Conservation (phyloP, 805 yeast species). For the Candida boleticola region DNA sequence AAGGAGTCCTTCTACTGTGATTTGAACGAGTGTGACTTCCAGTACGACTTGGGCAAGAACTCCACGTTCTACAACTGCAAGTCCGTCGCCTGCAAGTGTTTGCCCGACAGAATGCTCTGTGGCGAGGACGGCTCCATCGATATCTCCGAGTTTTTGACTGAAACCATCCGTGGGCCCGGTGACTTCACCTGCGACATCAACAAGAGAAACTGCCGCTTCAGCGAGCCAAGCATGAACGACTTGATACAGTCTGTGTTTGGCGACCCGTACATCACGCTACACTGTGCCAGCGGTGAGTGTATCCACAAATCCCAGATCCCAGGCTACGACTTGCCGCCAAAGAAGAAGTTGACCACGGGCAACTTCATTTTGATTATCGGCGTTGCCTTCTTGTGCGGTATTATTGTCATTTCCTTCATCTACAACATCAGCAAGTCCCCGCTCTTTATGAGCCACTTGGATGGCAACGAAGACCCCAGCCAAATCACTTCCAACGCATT, state of each 20-base stretch:
- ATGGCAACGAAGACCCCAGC: constrained; percentile 31
- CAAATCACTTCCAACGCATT: constrained; percentile 32
- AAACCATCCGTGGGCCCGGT: constrained; percentile 91
- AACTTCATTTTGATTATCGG: constrained; percentile 48
- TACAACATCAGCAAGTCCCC: constrained; percentile 60
- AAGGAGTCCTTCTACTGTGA: constrained; percentile 90
- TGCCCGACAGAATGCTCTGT: constrained; percentile 90
- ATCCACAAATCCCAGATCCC: constrained; percentile 90
- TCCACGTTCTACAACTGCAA: constrained; percentile 77
- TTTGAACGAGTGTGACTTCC: constrained; percentile 66
- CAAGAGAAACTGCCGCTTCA: constrained; percentile 65
- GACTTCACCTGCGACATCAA: constrained; percentile 77
- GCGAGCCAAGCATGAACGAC: constrained; percentile 96
- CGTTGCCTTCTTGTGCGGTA: constrained; percentile 41
- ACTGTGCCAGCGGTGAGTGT: constrained; percentile 88
- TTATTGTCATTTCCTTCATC: constrained; percentile 40
- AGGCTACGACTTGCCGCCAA: constrained; percentile 73
- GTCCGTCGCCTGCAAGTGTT: constrained; percentile 78
- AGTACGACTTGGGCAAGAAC: constrained; percentile 60
- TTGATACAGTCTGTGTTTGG: constrained; percentile 89
- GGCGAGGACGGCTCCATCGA: constrained; percentile 94
- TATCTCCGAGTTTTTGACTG: constrained; percentile 86
- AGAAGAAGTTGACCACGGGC: constrained; percentile 40
- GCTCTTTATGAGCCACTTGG: constrained; percentile 42
- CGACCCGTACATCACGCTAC: constrained; percentile 82